Evolutionary conservation across 768 basidiomycete species (phyloP).

Genomic region (Rhodotorula babjevae): DNA sequence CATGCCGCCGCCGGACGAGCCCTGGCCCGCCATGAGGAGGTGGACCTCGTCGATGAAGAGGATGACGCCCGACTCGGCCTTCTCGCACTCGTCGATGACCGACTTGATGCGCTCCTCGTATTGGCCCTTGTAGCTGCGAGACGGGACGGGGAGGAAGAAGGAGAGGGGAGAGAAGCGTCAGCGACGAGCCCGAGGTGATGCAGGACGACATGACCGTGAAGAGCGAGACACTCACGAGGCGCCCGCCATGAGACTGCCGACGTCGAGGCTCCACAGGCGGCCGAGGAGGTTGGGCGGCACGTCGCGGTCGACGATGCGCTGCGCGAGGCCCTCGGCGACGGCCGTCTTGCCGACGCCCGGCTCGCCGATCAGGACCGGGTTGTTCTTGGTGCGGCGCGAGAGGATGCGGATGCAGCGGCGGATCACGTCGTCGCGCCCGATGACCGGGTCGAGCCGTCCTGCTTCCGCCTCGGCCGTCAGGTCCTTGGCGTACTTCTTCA

Average conservation of each 20-base stretch:
- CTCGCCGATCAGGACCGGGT: slow-evolving; percentile 93
- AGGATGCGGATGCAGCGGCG: slow-evolving; percentile 42
- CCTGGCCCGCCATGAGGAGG: slow-evolving; percentile 85
- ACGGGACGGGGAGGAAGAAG: too few relatives aligned
- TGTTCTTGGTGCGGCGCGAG: slow-evolving; percentile 68
- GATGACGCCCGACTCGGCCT: slow-evolving; percentile 74
- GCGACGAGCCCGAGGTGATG: too few relatives aligned
- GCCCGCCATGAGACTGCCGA: slow-evolving; percentile 73
- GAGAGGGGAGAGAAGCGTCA: too few relatives aligned
- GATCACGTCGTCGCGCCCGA: slow-evolving; percentile 45
- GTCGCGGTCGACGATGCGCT: slow-evolving; percentile 89
- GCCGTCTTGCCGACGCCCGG: slow-evolving; percentile 90
- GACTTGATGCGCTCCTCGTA: slow-evolving; percentile 94
- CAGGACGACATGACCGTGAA: too few relatives aligned
- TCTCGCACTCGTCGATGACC: slow-evolving; percentile 88
- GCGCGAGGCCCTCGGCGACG: slow-evolving; percentile 90
- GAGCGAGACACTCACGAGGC: slow-evolving; percentile 45
- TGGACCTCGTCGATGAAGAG: slow-evolving; percentile 91
- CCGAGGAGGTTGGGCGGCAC: slow-evolving; percentile 70
- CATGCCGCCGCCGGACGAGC: slow-evolving; percentile 80
- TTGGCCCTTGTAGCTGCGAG: slow-evolving; percentile 52
- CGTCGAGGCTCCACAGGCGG: slow-evolving; percentile 78
- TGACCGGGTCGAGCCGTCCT: slow-evolving; percentile 50
- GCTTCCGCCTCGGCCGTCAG: slow-evolving; percentile 44
- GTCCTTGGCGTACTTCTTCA: slow-evolving; percentile 57